phyloP scores from a whole-genome alignment of 192 early-diverging fungal genomes.

The Entomortierella lignicola region DNA sequence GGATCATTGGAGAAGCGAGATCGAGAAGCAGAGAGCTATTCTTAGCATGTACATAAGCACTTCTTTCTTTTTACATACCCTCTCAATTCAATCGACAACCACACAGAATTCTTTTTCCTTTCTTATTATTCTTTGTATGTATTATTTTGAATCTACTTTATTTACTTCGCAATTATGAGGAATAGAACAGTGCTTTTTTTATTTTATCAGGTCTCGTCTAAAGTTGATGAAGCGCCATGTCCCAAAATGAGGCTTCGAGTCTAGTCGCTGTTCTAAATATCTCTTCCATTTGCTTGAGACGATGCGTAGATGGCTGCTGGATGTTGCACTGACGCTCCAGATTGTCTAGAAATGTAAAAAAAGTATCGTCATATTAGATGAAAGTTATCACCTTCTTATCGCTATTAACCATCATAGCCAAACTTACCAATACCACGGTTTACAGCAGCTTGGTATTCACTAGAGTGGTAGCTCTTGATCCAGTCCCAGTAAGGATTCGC shows the following conservation, averaged over 20 bases:
- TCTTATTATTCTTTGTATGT: too few relatives aligned
- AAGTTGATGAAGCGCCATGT: slow-evolving; percentile 59
- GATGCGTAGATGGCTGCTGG: slow-evolving; percentile 62
- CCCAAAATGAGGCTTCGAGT: slow-evolving; percentile 85
- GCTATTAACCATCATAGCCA: too few relatives aligned
- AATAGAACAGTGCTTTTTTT: background rate
- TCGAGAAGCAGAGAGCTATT: too few relatives aligned
- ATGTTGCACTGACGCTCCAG: slow-evolving; percentile 63
- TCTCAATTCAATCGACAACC: too few relatives aligned
- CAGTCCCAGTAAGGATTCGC: slow-evolving; percentile 88
- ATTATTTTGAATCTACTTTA: background rate
- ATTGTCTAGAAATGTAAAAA: slow-evolving; percentile 46
- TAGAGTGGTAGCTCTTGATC: slow-evolving; percentile 77
- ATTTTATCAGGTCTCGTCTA: slow-evolving; percentile 9
- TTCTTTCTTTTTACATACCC: too few relatives aligned
- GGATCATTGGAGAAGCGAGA: too few relatives aligned
- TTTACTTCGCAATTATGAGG: background rate
- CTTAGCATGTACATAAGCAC: too few relatives aligned
- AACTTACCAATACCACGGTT: slow-evolving; percentile 62
- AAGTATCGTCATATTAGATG: background rate
- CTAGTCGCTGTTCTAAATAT: slow-evolving; percentile 75
- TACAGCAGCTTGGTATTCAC: slow-evolving; percentile 76
- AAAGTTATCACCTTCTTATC: too few relatives aligned
- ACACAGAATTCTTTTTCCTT: too few relatives aligned
- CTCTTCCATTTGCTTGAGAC: slow-evolving; percentile 71